Base-by-base conservation (phyloP, 345 rosid species). In the Populus euphratica region DNA sequence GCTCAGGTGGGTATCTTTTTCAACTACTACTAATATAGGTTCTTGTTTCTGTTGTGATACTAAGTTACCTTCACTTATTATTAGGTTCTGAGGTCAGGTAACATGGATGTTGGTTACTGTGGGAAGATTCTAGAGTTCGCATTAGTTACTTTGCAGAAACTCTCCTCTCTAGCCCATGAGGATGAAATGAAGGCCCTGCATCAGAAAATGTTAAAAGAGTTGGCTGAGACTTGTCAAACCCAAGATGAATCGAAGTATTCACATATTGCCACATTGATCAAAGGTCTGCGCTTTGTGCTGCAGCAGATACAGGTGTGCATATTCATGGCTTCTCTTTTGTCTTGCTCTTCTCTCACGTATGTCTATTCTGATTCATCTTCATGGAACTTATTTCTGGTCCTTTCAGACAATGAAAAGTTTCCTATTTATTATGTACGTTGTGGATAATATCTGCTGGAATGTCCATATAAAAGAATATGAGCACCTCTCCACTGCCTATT, bases 71-170 rank as follows among this genome's bases (percentile, higher is more conserved):
- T 21, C 33, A 70, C 8, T 20, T n/a, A 73, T 36, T 27, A 18
- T 44, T 72, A 93, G 99, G 88, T 93, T 81, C 86, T 93, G 59
- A 90, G 78, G 79, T 88, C 94, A 1, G 97, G 97, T 68, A 81
- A 71, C 77, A 81, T 96, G 86, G 94, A 96, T 73, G 78, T 88
- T 41, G 87, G 81, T 76, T 96, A 93, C 87, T 94, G 92, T 63
- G 88, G 90, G 80, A 91, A 85, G 86, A 87, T 91, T 76, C 86
- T 96, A 52, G 93, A 86, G 79, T 96, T 90, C 84, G 93, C 97
- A 18, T 59, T 96, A 79, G 84, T 73, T 78, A 92, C 91, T 77
- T 73, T 96, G 78, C 87, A 89, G 82, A 96, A 88, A 86, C 98
- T 96, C 62, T 91, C 96, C 7, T 81, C 99, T 62, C 91, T 89